Base-by-base conservation (phyloP, 163 green algal species). In the Chlamydomonas reinhardtii region DNA sequence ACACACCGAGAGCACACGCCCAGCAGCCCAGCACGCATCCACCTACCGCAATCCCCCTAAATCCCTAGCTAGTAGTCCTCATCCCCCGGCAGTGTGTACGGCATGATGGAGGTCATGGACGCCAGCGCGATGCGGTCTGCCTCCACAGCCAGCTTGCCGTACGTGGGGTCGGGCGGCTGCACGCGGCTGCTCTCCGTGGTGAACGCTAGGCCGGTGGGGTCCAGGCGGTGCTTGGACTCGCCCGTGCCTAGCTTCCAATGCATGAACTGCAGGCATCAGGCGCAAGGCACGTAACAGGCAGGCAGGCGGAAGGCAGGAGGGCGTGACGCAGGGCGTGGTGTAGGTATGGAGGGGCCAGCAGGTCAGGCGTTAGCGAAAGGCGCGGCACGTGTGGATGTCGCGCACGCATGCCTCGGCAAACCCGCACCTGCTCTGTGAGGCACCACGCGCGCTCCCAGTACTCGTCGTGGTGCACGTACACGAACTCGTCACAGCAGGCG, bases 391-490 rank as follows among this genome's bases (percentile, higher is more conserved):
- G 39, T 8, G 39, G 5, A 5, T 48, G 39, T 48, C 39, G 39
- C 39, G 39, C 39, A 48, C 39, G 39, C 39, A 48, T 8, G 8
- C 39, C 39, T 14, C 39, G 39, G 39, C 48, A 56, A 9, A 17
- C 48, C 3, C 62, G 4, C 62, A 81, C 74, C 74, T 88, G 83
- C 73, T 88, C 83, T 20, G 83, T 88, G n/a, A 81, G 73, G 43
- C 83, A 88, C 83, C 83, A 88, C 4, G 83, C 83, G 20, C 83
- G 83, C 70, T 88, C 35, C 70, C 66, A 74, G 83, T 88, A 88
- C 73, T 88, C 31, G 9, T 72, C 54, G 73, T 88, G 83, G 35
- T 37, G 11, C 64, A 88, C 73, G 48, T 77, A 88, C 35, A 78
- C 83, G 27, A 88, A 88, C 73, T 77, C 83, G 39, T 88, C 73